Base-by-base conservation (phyloP, 768 basidiomycete species). In the Dioszegia hungarica region DNA sequence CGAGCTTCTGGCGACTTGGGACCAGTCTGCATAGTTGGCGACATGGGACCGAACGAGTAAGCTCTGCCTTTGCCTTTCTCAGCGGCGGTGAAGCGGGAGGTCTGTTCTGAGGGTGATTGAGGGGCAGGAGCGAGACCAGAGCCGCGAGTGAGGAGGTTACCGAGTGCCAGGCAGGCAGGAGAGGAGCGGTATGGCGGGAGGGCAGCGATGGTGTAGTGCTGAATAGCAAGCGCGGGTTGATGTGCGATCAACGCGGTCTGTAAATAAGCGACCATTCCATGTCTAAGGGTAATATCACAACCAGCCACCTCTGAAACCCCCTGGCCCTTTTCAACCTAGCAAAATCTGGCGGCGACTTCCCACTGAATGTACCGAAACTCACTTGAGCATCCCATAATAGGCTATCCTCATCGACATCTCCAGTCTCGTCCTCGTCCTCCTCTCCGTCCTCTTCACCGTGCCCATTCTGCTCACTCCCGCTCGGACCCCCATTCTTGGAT, bases 201-300 rank as follows among this genome's bases (percentile, higher is more conserved):
- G 25, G 67, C 67, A 22, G 70, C 70, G 38, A 52, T 54, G 19
- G 58, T 59, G 50, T 69, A 69, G 20, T 55, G 50, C 40, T 63
- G 58, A 10, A 64, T 59, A 15, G 70, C 70, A 12, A 65, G 27
- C 6, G 50, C 49, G 24, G 59, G 48, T 20, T 67, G 65, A 58
- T 72, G 70, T 0, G 67, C 55, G 20, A 72, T 65, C 14, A 72
- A 43, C 15, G 70, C 70, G 38, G 62, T 56, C 70, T 72, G 37
- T 17, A 37, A 52, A 25, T 33, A 15, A 20, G 39, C 24, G 24
- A 38, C 38, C 1, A 22, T 20, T 31, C 20, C 33, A 20, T 28
- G 22, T 14, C 4, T 51, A 10, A 19, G 17, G 14, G 5, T 33
- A 14, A 8, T 11, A 6, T 6, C n/a, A n/a, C n/a, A n/a, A n/a